A percentile compares a stretch with the other conserved stretches of the same genome.
Evolutionary conservation across 2,329 filamentous ascomycete genomes (phyloP).

Genomic region (Trichoderma lentiforme): DNA sequence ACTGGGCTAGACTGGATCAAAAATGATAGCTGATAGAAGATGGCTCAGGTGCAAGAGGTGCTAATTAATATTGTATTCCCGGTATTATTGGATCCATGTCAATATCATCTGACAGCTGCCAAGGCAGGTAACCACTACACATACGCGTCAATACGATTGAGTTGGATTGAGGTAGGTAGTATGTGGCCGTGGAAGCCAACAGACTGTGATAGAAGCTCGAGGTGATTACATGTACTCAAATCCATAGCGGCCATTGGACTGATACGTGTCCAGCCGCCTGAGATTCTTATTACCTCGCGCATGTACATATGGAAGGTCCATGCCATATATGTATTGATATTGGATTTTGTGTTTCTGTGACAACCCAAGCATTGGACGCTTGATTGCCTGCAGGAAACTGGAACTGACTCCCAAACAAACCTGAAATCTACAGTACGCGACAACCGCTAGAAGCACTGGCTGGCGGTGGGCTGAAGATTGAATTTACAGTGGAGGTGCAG

Average conservation of each 20-base stretch:
- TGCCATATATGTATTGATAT: not conserved
- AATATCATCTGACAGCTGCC: not conserved
- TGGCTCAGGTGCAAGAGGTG: not conserved
- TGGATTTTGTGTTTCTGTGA: not conserved
- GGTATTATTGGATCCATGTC: not conserved
- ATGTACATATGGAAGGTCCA: not conserved
- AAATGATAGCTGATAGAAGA: not conserved
- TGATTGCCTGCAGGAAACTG: not conserved
- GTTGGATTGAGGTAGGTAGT: not conserved
- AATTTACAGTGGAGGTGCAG: not conserved
- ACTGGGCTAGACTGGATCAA: not conserved
- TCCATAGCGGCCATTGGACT: not conserved
- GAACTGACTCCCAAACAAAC: not conserved
- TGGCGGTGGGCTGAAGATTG: not conserved
- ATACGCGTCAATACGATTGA: not conserved
- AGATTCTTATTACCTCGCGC: not conserved
- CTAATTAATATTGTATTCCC: not conserved
- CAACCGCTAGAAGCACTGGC: not conserved
- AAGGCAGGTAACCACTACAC: not conserved
- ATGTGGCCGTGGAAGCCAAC: conserved; percentile 17
- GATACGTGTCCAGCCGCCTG: not conserved
- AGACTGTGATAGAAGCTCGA: conserved; percentile 2
- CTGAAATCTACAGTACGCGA: not conserved
- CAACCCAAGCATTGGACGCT: not conserved
- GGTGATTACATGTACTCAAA: not conserved